Evolutionary conservation across 106 monocot genomes (phyloP).

Genomic region (Ottelia alismoides): DNA sequence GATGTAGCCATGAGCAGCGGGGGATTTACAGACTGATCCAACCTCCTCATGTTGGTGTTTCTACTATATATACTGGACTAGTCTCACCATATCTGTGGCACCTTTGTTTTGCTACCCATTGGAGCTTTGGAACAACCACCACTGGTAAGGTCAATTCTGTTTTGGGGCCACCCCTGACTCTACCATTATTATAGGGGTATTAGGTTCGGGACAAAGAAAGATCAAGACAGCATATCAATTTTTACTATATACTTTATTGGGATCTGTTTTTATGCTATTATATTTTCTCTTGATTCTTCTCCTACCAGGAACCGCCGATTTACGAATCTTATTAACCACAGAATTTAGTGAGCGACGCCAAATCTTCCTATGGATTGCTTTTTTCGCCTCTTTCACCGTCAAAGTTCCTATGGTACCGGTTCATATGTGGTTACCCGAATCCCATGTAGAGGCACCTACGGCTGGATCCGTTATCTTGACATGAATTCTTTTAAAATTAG

Average conservation of each 20-base stretch:
- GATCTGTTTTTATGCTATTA: slow-evolving; percentile 1
- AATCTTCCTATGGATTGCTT: neutral
- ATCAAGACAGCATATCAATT: neutral
- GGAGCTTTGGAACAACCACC: slow-evolving; percentile 1
- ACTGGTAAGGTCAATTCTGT: neutral
- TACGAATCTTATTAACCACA: neutral
- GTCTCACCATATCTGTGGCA: too few species aligned
- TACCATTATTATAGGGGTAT: slow-evolving; percentile 1
- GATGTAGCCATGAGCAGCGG: too few species aligned
- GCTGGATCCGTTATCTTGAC: neutral
- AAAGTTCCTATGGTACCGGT: neutral
- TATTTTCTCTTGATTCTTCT: neutral
- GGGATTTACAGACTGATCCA: too few species aligned
- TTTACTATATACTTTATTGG: neutral
- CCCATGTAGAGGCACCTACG: neutral
- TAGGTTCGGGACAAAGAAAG: neutral
- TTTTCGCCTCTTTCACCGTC: neutral
- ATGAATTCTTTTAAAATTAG: slow-evolving; percentile 1
- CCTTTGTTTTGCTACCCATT: slow-evolving; percentile 16
- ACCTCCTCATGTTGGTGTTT: too few species aligned
- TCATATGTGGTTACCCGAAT: neutral
- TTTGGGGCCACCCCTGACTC: slow-evolving; percentile 1
- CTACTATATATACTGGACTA: too few species aligned
- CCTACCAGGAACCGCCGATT: neutral
- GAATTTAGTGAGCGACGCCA: neutral